Conservation (phyloP, 495 filamentous ascomycete species). For the Neurospora sp. region DNA sequence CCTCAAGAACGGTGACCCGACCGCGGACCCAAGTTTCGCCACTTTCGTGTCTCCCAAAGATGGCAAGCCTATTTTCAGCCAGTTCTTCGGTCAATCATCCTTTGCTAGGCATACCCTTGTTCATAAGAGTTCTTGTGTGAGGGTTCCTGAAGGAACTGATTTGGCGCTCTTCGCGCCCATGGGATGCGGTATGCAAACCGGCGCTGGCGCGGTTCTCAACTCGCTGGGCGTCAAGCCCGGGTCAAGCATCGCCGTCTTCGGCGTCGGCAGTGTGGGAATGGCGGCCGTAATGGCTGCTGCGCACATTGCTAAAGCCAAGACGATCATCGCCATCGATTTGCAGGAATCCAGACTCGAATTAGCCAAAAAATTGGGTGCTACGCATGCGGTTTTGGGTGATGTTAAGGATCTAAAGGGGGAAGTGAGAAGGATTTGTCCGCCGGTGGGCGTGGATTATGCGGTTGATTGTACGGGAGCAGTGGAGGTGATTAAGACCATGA, state of each 20-base stretch:
- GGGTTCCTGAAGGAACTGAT: constrained; percentile 14
- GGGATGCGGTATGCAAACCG: constrained; percentile 41
- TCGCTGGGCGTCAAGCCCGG: constrained; percentile 39
- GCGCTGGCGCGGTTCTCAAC: constrained; percentile 35
- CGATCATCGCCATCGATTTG: constrained; percentile 57
- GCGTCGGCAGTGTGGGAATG: constrained; percentile 62
- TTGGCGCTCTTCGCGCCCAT: constrained; percentile 30
- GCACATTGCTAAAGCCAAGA: constrained; percentile 4
- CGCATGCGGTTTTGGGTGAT: constrained; percentile 26
- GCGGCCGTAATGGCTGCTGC: constrained; percentile 44
- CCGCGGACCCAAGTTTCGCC: not conserved
- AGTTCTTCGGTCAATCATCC: constrained; percentile 36
- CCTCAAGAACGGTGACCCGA: not conserved
- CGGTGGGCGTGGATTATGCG: constrained; percentile 25
- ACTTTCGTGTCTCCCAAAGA: constrained; percentile 8
- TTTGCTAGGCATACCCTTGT: constrained; percentile 31
- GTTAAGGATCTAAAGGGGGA: constrained; percentile 15
- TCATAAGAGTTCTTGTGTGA: constrained; percentile 20
- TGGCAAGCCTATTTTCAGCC: constrained; percentile 50
- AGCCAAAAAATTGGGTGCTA: constrained; percentile 49
- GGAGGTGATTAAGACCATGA: constrained; percentile 20
- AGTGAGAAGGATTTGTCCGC: constrained; percentile 17
- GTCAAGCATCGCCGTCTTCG: constrained; percentile 57
- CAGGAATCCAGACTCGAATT: constrained; percentile 47
- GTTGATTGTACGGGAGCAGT: constrained; percentile 34